Percentiles rank a stretch among this genome's conserved stretches.
Conservation (phyloP, 257 asterid genomes). For the Scutellaria minor region DNA sequence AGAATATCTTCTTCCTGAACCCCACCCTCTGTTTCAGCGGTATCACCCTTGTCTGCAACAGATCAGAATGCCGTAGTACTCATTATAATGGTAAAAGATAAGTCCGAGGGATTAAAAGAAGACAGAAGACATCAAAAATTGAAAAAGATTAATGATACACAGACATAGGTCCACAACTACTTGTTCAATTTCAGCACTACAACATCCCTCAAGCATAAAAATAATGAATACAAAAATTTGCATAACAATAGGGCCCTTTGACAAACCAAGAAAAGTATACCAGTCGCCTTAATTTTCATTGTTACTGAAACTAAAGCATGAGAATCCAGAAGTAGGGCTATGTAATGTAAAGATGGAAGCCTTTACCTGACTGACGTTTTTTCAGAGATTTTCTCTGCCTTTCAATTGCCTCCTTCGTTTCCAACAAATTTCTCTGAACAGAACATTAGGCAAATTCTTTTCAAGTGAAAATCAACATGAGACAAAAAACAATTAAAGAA, state of each 20-base stretch:
- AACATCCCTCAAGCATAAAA: not conserved
- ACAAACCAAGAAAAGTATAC: constrained; percentile 11
- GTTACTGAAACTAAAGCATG: constrained; percentile 18
- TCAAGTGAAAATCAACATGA: constrained; percentile 22
- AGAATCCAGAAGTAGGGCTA: constrained; percentile 24
- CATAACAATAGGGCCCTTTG: constrained; percentile 9
- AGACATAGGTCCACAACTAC: not conserved
- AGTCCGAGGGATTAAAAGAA: not conserved
- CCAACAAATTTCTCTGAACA: constrained; percentile 75
- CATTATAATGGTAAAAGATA: constrained; percentile 17
- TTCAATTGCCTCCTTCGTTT: constrained; percentile 88
- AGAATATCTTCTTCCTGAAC: constrained; percentile 75
- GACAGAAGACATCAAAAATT: not conserved
- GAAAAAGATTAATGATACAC: not conserved
- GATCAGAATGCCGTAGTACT: constrained; percentile 31
- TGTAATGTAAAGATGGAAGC: constrained; percentile 24
- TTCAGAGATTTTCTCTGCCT: constrained; percentile 90
- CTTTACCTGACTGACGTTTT: constrained; percentile 83
- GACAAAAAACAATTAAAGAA: constrained; percentile 7
- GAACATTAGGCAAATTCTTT: constrained; percentile 1
- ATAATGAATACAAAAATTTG: not conserved
- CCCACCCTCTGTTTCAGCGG: constrained; percentile 71
- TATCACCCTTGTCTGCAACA: constrained; percentile 76
- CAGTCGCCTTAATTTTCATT: not conserved
- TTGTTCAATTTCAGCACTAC: constrained; percentile 18